phyloP scores from a whole-genome alignment of 2,329 filamentous ascomycete species.

The Trichoderma asperellum region DNA sequence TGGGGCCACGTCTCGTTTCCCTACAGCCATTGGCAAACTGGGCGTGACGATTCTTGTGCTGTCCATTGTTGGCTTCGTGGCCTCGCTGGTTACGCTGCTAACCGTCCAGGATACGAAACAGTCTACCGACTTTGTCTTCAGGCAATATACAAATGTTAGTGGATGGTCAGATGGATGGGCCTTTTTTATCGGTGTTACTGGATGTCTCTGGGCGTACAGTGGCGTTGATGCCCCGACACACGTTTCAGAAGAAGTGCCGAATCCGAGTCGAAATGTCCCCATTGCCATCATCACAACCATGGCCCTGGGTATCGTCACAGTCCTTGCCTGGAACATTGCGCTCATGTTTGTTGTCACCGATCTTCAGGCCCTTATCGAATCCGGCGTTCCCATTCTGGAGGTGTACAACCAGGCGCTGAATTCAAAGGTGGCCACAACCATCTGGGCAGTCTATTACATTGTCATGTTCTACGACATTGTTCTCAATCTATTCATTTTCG shows the following conservation, averaged over 20 bases:
- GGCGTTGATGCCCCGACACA: constrained; percentile 35
- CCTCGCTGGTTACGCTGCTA: constrained; percentile 34
- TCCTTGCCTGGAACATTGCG: constrained; percentile 35
- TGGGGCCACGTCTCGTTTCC: constrained; percentile 31
- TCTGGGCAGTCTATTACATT: constrained; percentile 36
- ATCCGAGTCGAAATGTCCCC: constrained; percentile 36
- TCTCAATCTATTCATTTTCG: constrained; percentile 36
- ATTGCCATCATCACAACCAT: constrained; percentile 36
- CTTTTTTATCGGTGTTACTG: constrained; percentile 34
- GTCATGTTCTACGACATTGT: constrained; percentile 38
- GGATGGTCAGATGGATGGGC: constrained; percentile 37
- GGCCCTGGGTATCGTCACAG: constrained; percentile 33
- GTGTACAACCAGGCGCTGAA: constrained; percentile 36
- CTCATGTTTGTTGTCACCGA: constrained; percentile 37
- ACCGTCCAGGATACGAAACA: constrained; percentile 33
- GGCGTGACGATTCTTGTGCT: constrained; percentile 35
- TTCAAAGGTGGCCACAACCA: constrained; percentile 35
- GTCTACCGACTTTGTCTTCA: constrained; percentile 31
- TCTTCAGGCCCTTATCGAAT: constrained; percentile 34
- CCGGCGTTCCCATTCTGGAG: constrained; percentile 35
- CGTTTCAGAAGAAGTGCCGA: constrained; percentile 35
- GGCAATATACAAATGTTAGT: constrained; percentile 34
- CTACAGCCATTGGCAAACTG: constrained; percentile 34
- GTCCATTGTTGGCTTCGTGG: constrained; percentile 34
- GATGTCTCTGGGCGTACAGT: constrained; percentile 35